These are phyloP conservation scores for Arabidopsis arenosa DNA, from an alignment of 345 rosid genomes.

Conservation along the genomic window DNA sequence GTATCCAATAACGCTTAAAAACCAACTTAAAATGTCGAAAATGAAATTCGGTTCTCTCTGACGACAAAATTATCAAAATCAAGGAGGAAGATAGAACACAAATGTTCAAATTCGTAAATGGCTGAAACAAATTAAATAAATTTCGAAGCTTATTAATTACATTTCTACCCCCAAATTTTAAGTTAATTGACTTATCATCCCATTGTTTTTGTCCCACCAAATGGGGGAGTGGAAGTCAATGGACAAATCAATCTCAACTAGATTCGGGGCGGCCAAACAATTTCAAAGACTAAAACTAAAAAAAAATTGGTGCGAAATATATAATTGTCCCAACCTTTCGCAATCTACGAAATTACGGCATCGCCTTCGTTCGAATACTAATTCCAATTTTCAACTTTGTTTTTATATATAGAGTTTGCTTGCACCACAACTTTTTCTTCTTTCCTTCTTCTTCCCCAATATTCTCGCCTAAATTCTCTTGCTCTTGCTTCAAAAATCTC, in stretches of 20 bases:
- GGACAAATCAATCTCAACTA: not conserved
- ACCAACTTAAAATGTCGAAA: not conserved
- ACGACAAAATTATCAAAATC: not conserved
- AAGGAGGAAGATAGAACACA: not conserved
- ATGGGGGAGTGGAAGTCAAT: constrained; percentile 25
- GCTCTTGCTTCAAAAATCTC: not conserved
- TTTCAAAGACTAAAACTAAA: constrained; percentile 1
- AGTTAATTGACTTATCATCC: not conserved
- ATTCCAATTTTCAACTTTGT: constrained; percentile 21
- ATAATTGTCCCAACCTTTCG: constrained; percentile 27
- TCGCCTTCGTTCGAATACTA: constrained; percentile 16
- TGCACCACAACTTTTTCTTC: not conserved
- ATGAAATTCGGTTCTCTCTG: not conserved
- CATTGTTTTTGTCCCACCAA: not conserved
- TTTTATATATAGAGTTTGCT: constrained; percentile 19
- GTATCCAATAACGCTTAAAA: not conserved
- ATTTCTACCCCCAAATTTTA: constrained; percentile 6
- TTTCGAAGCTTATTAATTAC: not conserved
- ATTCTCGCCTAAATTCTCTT: constrained; percentile 22
- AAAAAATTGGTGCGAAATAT: not conserved
- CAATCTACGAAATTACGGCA: constrained; percentile 36
- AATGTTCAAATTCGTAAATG: not conserved
- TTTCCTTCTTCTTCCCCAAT: constrained; percentile 17
- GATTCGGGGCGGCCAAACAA: constrained; percentile 9
- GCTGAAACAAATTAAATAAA: not conserved